These are phyloP conservation scores for Thermothielavioides terrestris DNA, from an alignment of 495 filamentous ascomycete genomes.

Conservation along the genomic window DNA sequence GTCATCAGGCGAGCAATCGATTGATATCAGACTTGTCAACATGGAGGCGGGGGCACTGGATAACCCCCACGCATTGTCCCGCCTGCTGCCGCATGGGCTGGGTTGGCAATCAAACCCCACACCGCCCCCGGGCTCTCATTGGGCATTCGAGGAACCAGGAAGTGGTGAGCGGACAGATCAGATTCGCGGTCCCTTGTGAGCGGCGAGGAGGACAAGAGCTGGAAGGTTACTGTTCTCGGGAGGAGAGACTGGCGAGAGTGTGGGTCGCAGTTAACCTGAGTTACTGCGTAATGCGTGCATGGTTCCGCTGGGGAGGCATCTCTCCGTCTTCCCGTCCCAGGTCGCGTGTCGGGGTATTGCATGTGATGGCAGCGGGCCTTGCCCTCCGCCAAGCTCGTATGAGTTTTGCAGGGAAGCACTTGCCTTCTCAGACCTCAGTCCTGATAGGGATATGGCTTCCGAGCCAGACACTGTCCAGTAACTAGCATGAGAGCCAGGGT, in stretches of 20 bases:
- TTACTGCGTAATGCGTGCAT: no score
- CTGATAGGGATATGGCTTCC: not conserved
- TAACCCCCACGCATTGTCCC: conserved; percentile 5
- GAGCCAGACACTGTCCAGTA: not conserved
- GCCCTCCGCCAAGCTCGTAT: no score
- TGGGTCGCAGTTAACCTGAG: no score
- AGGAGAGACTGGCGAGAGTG: no score
- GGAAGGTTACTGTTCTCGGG: no score
- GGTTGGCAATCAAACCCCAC: conserved; percentile 1
- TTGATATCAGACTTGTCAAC: not conserved
- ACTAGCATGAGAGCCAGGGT: not conserved
- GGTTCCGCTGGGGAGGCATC: no score
- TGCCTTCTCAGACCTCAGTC: not conserved
- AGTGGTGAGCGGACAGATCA: not conserved
- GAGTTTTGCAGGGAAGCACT: no score
- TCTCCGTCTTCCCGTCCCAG: no score
- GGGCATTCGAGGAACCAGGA: not conserved
- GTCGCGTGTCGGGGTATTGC: no score
- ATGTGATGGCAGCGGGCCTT: not conserved
- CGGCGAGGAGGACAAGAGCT: no score
- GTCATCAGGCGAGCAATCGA: conserved; percentile 5
- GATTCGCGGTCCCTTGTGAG: no score
- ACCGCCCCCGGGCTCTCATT: not conserved
- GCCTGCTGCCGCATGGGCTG: not conserved
- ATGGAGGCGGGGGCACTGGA: not conserved